A percentile compares a stretch with the other conserved stretches of the same genome.
Evolutionary conservation across 495 filamentous ascomycete species (phyloP).

Genomic region (Coniosporium apollinis): DNA sequence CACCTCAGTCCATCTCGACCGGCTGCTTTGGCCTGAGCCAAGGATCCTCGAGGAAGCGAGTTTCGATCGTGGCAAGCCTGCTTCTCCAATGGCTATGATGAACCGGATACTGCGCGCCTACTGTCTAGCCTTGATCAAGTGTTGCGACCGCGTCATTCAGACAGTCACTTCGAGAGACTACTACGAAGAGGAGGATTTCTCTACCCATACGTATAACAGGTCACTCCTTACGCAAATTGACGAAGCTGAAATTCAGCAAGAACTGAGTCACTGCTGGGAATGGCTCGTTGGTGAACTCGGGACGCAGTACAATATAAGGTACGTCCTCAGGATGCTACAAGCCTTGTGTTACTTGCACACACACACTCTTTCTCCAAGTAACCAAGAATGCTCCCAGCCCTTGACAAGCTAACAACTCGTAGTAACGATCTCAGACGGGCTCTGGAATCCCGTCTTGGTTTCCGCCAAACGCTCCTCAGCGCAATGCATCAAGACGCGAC

Average conservation of each 20-base stretch:
- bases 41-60: conserved; percentile 49
- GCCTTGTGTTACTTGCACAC: no score
- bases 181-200: conserved; percentile 97
- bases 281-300: no score
- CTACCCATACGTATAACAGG: conserved; percentile 73
- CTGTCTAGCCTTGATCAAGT: conserved; percentile 68
- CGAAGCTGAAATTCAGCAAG: conserved; percentile 33
- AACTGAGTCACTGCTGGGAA: conserved; percentile 41
- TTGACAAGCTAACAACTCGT: no score
- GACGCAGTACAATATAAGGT: no score
- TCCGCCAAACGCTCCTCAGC: conserved; percentile 32
- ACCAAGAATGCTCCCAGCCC: no score
- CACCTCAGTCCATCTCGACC: conserved; percentile 86
- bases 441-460: conserved; percentile 41
- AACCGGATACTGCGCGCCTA: conserved; percentile 65
- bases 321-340: no score
- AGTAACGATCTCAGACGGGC: no score
- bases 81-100: conserved; percentile 35
- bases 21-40: conserved; percentile 56
- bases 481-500: not conserved
- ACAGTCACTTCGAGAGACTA: conserved; percentile 62
- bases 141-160: conserved; percentile 62
- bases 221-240: conserved; percentile 50
- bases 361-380: no score
- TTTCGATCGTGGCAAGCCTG: conserved; percentile 41